These are phyloP conservation scores for Vitis rotundifolia DNA, from an alignment of 164 flowering plant genomes.

Conservation along the genomic window DNA sequence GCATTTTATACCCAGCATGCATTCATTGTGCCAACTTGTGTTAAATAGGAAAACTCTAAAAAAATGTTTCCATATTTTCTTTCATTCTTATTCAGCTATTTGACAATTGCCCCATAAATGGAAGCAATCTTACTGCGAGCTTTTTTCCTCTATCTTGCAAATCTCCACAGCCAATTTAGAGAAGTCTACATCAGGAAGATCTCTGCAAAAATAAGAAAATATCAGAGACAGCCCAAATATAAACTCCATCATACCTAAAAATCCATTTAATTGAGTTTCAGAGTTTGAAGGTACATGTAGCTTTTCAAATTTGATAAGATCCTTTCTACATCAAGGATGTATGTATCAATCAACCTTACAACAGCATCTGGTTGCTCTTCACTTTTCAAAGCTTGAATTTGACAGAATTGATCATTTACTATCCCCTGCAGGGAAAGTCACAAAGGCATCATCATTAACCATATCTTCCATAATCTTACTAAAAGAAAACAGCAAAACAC, in stretches of 20 bases:
- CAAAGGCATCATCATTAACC: not conserved
- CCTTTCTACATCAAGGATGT: conserved; percentile 20
- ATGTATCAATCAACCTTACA: conserved; percentile 18
- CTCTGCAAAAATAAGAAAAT: conserved; percentile 15
- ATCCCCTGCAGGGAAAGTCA: conserved; percentile 11
- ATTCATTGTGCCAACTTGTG: not conserved
- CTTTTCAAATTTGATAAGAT: conserved; percentile 19
- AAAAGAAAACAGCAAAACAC: not conserved
- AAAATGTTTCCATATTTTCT: not conserved
- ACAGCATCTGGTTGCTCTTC: conserved; percentile 5
- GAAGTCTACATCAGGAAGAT: conserved; percentile 21
- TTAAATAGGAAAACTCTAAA: not conserved
- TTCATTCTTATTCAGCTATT: not conserved
- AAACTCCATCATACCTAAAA: not conserved
- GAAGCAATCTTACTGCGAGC: conserved; percentile 17
- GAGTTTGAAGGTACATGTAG: conserved; percentile 16
- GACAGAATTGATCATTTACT: conserved; percentile 10
- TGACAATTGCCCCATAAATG: not conserved
- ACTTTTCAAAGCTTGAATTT: conserved; percentile 7
- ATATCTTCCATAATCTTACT: not conserved
- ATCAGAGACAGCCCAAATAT: conserved; percentile 4
- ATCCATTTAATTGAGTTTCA: not conserved
- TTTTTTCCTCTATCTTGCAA: conserved; percentile 19
- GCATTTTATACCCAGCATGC: not conserved
- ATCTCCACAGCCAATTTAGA: conserved; percentile 17